Evolutionary conservation across 768 basidiomycete species (phyloP).

Genomic region (Xanthoconium purpureum): DNA sequence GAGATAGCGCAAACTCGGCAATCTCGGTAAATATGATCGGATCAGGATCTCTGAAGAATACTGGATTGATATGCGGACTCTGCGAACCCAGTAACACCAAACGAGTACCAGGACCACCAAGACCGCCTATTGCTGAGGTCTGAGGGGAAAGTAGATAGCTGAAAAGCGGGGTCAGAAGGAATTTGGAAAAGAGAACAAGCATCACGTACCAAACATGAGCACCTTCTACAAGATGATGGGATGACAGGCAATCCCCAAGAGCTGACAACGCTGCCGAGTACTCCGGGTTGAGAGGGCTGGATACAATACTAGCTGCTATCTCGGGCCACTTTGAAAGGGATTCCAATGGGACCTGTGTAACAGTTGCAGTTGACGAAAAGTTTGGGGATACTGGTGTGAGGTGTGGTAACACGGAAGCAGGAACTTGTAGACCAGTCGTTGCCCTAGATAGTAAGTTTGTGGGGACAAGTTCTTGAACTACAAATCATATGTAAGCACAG

Average conservation of each 20-base stretch:
- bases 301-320: conserved; percentile 77
- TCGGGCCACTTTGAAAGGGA: conserved; percentile 80
- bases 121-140: conserved; percentile 68
- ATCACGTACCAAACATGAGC: conserved; percentile 81
- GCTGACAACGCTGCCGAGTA: conserved; percentile 73
- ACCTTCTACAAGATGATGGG: conserved; percentile 74
- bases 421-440: conserved; percentile 38
- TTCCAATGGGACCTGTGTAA: conserved; percentile 54
- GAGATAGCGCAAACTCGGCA: conserved; percentile 83
- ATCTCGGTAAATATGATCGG: conserved; percentile 85
- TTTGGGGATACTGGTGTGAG: conserved; percentile 64
- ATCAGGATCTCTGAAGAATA: conserved; percentile 65
- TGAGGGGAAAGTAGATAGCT: conserved; percentile 88
- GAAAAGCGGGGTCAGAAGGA: conserved; percentile 5
- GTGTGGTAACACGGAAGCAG: conserved; percentile 31
- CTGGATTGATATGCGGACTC: conserved; percentile 48
- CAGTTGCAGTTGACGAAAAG: conserved; percentile 45
- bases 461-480: conserved; percentile 75
- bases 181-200: background rate
- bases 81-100: conserved; percentile 72
- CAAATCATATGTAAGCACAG: conserved; percentile 3
- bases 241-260: conserved; percentile 77
- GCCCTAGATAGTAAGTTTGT: conserved; percentile 47
- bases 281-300: conserved; percentile 65
- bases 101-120: conserved; percentile 64